Conservation (phyloP, 108 stramenopile genomes). For the Discostella pseudostelligera region DNA sequence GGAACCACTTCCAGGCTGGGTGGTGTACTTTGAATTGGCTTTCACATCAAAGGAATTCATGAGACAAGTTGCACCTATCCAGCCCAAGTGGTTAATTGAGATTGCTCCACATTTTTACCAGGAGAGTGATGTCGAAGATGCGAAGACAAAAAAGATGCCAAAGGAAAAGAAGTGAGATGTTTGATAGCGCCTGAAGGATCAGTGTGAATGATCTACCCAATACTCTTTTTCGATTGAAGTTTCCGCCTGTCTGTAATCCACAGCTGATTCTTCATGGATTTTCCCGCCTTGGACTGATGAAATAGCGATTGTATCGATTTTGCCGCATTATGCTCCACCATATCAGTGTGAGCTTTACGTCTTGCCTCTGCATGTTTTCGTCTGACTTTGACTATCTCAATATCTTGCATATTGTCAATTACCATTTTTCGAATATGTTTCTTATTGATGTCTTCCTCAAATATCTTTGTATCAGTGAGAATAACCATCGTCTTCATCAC, state of each 20-base stretch:
- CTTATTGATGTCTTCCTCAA: conserved; percentile 20
- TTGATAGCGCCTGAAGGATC: no score
- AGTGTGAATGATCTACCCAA: no score
- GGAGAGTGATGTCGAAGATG: conserved; percentile 86
- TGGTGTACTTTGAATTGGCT: conserved; percentile 95
- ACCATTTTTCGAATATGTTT: conserved; percentile 18
- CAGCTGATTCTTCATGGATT: conserved; percentile 1
- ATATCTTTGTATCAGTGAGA: conserved; percentile 12
- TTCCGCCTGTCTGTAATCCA: conserved; percentile 16
- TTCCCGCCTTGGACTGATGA: conserved; percentile 18
- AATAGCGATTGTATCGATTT: conserved; percentile 30
- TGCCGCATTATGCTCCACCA: conserved; percentile 24
- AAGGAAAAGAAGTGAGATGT: conserved; percentile 27
- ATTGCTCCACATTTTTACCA: conserved; percentile 99
- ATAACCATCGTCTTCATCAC: conserved; percentile 12
- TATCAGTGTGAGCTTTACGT: conserved; percentile 21
- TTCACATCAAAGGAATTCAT: conserved; percentile 99
- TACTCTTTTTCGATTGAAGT: no score
- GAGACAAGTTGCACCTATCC: conserved; percentile 93
- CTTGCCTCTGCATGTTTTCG: background rate
- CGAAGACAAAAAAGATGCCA: conserved; percentile 88
- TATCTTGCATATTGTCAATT: conserved; percentile 19
- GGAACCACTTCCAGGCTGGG: conserved; percentile 90
- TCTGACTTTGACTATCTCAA: conserved; percentile 19
- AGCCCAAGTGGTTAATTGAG: conserved; percentile 94